Evolutionary conservation across 768 basidiomycete genomes (phyloP).

Genomic region (Podaxis rugospora): DNA sequence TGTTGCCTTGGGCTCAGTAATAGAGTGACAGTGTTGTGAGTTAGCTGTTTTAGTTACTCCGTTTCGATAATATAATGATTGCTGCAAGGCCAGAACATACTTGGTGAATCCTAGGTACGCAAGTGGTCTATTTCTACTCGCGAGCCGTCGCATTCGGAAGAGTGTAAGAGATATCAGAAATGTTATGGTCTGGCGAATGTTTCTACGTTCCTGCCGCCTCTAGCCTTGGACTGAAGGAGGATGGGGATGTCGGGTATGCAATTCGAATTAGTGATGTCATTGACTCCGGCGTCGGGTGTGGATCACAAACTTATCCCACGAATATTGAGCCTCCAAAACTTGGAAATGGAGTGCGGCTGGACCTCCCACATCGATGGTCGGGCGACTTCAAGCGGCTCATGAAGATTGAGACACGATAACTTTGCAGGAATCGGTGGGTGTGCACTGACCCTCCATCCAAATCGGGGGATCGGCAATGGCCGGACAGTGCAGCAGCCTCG

Average conservation of each 20-base stretch:
- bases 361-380: neutral
- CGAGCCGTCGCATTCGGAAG: too few species aligned
- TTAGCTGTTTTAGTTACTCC: too few species aligned
- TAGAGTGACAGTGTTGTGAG: too few species aligned
- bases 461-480: constrained; percentile 21
- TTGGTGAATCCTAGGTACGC: too few species aligned
- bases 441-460: constrained; percentile 4
- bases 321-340: neutral
- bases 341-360: neutral
- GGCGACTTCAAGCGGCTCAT: neutral
- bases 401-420: neutral
- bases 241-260: neutral
- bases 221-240: neutral
- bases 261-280: neutral
- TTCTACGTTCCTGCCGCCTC: neutral
- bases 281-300: neutral
- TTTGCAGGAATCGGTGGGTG: neutral
- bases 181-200: neutral
- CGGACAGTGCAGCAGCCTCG: constrained; percentile 34
- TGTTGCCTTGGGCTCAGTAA: too few species aligned
- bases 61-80: too few species aligned
- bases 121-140: too few species aligned
- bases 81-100: too few species aligned
- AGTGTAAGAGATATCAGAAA: neutral
- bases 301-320: neutral